Evolutionary conservation across 1,139 yeast species (phyloP).

Genomic region (Debaryomyces sp.): DNA sequence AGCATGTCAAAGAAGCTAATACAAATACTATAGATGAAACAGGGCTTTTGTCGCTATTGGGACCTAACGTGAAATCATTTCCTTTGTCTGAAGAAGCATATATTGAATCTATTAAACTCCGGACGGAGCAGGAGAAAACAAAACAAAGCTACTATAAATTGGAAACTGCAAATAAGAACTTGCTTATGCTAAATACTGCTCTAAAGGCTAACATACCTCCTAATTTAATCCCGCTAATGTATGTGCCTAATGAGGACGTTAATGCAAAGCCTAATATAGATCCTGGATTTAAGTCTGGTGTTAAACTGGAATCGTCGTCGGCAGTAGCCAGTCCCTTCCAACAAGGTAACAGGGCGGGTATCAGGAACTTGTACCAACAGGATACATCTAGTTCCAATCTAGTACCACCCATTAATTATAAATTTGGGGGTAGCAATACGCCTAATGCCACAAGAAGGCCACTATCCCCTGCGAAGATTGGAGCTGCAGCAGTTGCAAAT

Average conservation of each 20-base stretch:
- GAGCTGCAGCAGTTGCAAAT: slow-evolving; percentile 71
- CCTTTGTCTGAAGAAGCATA: slow-evolving; percentile 66
- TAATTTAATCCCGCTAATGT: slow-evolving; percentile 64
- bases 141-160: slow-evolving; percentile 77
- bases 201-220: slow-evolving; percentile 67
- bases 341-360: slow-evolving; percentile 5
- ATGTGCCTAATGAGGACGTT: slow-evolving; percentile 30
- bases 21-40: slow-evolving; percentile 9
- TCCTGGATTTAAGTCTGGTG: neutral
- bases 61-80: slow-evolving; percentile 56
- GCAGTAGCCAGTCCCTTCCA: slow-evolving; percentile 8
- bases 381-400: slow-evolving; percentile 28
- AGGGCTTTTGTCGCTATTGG: slow-evolving; percentile 45
- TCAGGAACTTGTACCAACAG: slow-evolving; percentile 8
- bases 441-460: slow-evolving; percentile 20
- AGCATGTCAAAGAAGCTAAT: neutral
- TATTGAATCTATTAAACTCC: slow-evolving; percentile 61
- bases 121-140: slow-evolving; percentile 79
- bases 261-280: slow-evolving; percentile 1
- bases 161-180: slow-evolving; percentile 62
- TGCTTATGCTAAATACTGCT: slow-evolving; percentile 66
- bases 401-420: slow-evolving; percentile 41
- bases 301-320: slow-evolving; percentile 3
- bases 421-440: slow-evolving; percentile 40
- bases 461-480: slow-evolving; percentile 69